phyloP scores from a whole-genome alignment of 2,329 filamentous ascomycete species.

The Neopestalotiopsis clavispora region DNA sequence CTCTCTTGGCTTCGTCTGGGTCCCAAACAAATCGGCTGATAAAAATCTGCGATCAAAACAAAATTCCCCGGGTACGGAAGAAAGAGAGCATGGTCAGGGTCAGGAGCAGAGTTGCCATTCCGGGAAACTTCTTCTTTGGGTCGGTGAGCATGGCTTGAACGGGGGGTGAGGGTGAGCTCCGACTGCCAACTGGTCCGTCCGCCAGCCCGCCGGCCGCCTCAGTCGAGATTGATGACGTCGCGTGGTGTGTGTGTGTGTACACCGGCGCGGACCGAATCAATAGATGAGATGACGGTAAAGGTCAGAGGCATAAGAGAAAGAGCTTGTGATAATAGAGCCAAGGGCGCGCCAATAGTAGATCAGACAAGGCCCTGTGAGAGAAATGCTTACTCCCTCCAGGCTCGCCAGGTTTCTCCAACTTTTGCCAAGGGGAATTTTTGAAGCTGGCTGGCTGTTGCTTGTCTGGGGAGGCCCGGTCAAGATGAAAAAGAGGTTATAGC shows the following conservation, averaged over 20 bases:
- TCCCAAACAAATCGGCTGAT: background rate
- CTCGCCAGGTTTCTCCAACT: background rate
- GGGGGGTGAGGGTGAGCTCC: background rate
- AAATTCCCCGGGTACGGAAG: background rate
- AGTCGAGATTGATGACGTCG: constrained; percentile 1
- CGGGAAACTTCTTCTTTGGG: background rate
- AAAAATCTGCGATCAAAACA: background rate
- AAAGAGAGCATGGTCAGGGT: background rate
- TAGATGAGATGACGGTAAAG: background rate
- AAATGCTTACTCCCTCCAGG: background rate
- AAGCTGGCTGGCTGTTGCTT: background rate
- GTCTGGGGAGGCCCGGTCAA: background rate
- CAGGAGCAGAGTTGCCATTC: constrained; percentile 8
- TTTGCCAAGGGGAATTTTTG: background rate
- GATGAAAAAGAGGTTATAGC: background rate
- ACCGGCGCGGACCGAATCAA: background rate
- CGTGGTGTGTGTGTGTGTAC: background rate
- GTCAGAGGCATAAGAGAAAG: background rate
- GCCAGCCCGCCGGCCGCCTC: background rate
- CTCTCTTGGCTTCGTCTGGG: no score
- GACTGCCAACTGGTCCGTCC: constrained; percentile 12
- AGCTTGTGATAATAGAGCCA: background rate
- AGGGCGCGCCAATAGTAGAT: background rate
- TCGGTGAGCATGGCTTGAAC: background rate
- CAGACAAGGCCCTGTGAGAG: background rate